These are phyloP conservation scores for Crinitomyces ghanaensis DNA, from an alignment of 805 yeast species.

Conservation along the genomic window DNA sequence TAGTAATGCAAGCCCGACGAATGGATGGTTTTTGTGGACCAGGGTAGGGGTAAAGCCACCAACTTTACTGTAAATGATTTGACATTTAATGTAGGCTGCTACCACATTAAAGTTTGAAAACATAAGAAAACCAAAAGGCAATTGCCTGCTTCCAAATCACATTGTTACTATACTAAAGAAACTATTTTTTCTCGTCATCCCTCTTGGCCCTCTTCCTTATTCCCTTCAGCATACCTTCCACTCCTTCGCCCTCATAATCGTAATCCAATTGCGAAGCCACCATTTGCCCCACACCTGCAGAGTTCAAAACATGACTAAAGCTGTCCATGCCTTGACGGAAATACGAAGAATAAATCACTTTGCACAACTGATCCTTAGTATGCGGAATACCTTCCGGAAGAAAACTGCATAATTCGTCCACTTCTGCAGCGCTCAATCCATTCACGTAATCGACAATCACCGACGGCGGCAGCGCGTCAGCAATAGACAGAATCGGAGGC, in stretches of 20 bases:
- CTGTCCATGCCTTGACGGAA: conserved; percentile 34
- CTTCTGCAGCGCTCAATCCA: conserved; percentile 23
- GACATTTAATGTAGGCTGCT: too few relatives aligned
- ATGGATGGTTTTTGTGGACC: too few relatives aligned
- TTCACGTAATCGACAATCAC: conserved; percentile 27
- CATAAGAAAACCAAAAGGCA: too few relatives aligned
- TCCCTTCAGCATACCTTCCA: conserved; percentile 38
- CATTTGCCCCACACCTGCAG: conserved; percentile 31
- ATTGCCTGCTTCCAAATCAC: too few relatives aligned
- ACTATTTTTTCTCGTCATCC: too few relatives aligned
- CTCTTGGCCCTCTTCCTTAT: conserved; percentile 22
- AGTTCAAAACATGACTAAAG: conserved; percentile 35
- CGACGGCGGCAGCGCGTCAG: conserved; percentile 28
- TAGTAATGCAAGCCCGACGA: too few relatives aligned
- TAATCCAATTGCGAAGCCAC: conserved; percentile 39
- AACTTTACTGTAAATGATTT: too few relatives aligned
- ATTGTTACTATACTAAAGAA: too few relatives aligned
- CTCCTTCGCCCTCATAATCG: conserved; percentile 45
- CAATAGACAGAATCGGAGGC: conserved; percentile 25
- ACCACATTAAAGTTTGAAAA: too few relatives aligned
- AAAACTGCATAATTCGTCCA: conserved; percentile 28
- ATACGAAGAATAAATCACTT: conserved; percentile 38
- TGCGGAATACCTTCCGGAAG: conserved; percentile 34
- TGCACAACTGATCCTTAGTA: conserved; percentile 30
- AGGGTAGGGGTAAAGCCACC: too few relatives aligned